Evolutionary conservation across 768 basidiomycete genomes (phyloP), one percentile per base, ranked within the genome.

Genomic region (Leccinellum luteum): DNA sequence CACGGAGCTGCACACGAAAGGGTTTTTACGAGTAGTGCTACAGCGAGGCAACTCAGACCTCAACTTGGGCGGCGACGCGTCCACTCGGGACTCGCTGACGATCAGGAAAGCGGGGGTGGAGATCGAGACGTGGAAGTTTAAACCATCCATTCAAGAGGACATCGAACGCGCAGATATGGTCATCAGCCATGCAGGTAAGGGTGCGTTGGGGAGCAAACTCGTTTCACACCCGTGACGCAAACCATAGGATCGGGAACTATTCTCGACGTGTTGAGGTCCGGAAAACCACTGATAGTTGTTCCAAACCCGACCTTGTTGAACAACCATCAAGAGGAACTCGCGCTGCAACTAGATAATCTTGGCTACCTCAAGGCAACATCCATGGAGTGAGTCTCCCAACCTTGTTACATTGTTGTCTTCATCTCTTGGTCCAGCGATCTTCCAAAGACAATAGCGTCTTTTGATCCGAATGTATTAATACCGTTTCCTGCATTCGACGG

Each of bases 201-300:
- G 25, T 23, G 12, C 21, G 0, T 27, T 31, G 57, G 30, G 21
- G 43, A 27, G 23, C 34, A 6, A 34, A 32, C 35, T 44, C 3
- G 32, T 28, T 27, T 27, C 9, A 48, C 49, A 31, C 17, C 14
- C 35, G 47, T 61, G 31, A 61, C 53, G 17, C 54, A 43, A 44
- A 43, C 41, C 51, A 57, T 97, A 98, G 96, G 96, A 52, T 89
- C 96, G 21, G 96, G 96, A 12, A 97, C 96, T 4, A 94, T 98
- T 65, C 80, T 98, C 30, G 92, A 96, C 47, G 92, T 87, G 10
- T 77, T 98, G 49, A 79, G 94, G 31, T 76, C 83, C 51, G 78
- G 80, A 48, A 93, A 89, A 66, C 81, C 84, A 7, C 76, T 99
- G 61, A 87, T 99, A 61, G 89, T 91, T 4, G 86, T 97, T 3